Evolutionary conservation across 2,329 filamentous ascomycete species (phyloP), one percentile per base, ranked within the genome.

Genomic region (Xenosphaeropsis pyriputrescens): DNA sequence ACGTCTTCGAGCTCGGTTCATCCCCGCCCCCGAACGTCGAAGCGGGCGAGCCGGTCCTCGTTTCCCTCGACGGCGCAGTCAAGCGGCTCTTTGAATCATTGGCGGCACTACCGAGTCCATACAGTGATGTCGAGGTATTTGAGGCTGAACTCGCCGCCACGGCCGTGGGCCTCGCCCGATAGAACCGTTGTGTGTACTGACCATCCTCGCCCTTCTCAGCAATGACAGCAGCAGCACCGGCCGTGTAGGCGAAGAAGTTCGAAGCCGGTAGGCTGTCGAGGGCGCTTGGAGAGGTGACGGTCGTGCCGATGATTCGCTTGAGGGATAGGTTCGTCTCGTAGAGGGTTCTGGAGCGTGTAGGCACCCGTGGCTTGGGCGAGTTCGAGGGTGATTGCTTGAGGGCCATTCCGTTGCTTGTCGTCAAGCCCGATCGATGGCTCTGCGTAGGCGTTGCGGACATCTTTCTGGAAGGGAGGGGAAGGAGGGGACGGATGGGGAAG

Each of bases 191-290:
- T 1, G 70, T 71, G 51, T 57, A 79, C 59, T 41, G 64, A 58
- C 43, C 69, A 53, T 82, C 67, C 37, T 76, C 72, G 45, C 85
- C 74, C 37, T 95, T 67, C 47, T 83, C 78, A 6, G 88, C 85
- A 14, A 96, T 74, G 1, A 98, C 85, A n/a, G 85, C 89, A 32
- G 89, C 85, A 8, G 86, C 91, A 39, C 91, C 91, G 7, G 91
- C 89, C 45, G 86, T 88, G 56, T 93, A 91, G 39, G 86, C 86
- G 58, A 96, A 94, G 36, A 68, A 68, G 40, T 63, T 64, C 38
- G 71, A 79, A 11, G 78, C 73, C 31, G 79, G 66, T 42, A 89
- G 75, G 45, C 74, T 78, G 55, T 93, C 86, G 58, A 98, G 93
- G 44, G 84, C 85, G 54, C 82, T 88, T 31, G 85, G 79, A 4